Base-by-base conservation (phyloP, 106 monocot genomes). In the Dendrobium catenatum region DNA sequence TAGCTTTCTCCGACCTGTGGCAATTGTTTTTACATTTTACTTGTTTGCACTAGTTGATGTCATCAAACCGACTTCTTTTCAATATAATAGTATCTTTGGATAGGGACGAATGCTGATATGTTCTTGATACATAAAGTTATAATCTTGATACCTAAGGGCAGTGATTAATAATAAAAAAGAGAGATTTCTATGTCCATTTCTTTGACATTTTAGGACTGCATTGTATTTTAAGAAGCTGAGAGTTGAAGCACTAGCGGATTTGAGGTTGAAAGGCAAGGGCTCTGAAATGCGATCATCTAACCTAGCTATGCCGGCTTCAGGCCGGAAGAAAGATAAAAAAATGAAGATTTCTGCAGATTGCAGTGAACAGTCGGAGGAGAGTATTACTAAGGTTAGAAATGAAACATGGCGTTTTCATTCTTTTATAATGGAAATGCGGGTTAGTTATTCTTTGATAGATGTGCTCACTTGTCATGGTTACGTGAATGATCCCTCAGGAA, bases 251-350 rank as follows among this genome's bases (percentile, higher is more conserved):
- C 55, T 54, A 13, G 26, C 66, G 5, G 42, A 68, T 40, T 16
- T 84, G 47, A 83, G 81, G 44, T 61, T 84, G 31, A 80, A 76
- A 61, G 77, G 77, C 29, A 88, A 84, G 76, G 74, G 42, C 10
- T 59, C 81, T 27, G 55, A 82, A 76, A 77, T 83, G 24, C 42
- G 72, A 22, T 61, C 13, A 82, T 81, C 90, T 3, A 76, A 24
- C 5, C 2, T 77, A 37, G 55, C 68, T 3, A 41, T 56, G 68
- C 82, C 80, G 66, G 61, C 75, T 19, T 78, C 66, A 42, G 43
- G 55, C 72, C 1, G 73, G 44, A 64, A 68, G 55, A 81, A 86
- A 79, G 81, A 59, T 51, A 80, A 61, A 64, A 76, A 81, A 42
- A 13, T 77, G 47, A 77, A 82, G 81, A 77, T 18, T 33, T 75